Evolutionary conservation across 495 filamentous ascomycete genomes (phyloP).

Genomic region (Monascus purpureus): DNA sequence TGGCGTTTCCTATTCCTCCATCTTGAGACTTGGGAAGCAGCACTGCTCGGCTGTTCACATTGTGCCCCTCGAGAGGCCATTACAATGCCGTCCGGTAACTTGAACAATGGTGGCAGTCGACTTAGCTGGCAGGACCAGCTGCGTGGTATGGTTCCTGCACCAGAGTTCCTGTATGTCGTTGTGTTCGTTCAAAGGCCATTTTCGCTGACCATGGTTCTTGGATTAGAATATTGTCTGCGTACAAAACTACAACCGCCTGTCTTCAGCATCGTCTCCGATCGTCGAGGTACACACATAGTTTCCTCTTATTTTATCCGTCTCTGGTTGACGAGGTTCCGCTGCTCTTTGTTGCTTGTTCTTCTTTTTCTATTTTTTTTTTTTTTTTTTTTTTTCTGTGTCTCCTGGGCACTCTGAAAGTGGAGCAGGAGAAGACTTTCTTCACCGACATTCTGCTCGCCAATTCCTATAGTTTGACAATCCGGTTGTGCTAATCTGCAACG

Average conservation of each 20-base stretch:
- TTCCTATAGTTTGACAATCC: conserved; percentile 1
- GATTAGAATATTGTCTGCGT: conserved; percentile 45
- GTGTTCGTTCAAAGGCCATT: neutral
- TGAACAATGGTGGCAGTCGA: conserved; percentile 8
- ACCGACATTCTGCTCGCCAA: conserved; percentile 26
- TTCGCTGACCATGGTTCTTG: conserved; percentile 6
- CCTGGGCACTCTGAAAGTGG: conserved; percentile 1
- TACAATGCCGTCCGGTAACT: conserved; percentile 18
- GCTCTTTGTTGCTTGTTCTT: conserved; percentile 2
- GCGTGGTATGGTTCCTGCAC: conserved; percentile 28
- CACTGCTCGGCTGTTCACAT: no score
- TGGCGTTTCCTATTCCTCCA: conserved; percentile 1
- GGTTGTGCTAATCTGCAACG: neutral
- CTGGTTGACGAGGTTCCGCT: no score
- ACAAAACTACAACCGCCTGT: conserved; percentile 40
- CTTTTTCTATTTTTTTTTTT: conserved; percentile 2
- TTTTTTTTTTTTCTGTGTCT: conserved; percentile 1
- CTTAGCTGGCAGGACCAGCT: conserved; percentile 39
- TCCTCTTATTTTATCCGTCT: conserved; percentile 1
- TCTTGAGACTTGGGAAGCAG: no score
- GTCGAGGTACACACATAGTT: conserved; percentile 46
- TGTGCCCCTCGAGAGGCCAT: conserved; percentile 4
- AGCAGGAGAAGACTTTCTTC: no score
- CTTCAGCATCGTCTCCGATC: conserved; percentile 63
- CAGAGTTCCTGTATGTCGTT: neutral